Evolutionary conservation across 108 stramenopile genomes (phyloP).

Genomic region (Nitzschia sp.): DNA sequence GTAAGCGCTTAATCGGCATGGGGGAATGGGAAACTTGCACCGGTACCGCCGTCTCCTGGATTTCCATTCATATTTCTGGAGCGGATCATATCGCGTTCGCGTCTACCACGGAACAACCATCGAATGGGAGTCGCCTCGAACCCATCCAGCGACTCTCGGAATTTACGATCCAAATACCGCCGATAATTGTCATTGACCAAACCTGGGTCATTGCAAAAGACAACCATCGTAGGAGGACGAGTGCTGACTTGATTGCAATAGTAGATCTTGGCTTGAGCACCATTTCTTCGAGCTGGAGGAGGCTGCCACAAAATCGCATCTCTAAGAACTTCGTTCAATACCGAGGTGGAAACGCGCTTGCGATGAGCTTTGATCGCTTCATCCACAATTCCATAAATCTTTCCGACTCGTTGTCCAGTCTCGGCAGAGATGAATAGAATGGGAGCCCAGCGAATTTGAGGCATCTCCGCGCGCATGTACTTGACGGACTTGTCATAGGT

Average conservation of each 20-base stretch:
- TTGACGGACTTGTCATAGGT: conserved; percentile 85
- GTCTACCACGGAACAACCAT: conserved; percentile 93
- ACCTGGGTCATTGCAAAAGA: conserved; percentile 94
- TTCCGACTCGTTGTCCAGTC: conserved; percentile 94
- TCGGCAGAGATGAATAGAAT: conserved; percentile 94
- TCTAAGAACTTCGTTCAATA: conserved; percentile 94
- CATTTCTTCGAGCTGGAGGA: conserved; percentile 87
- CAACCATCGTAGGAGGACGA: conserved; percentile 92
- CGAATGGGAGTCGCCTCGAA: conserved; percentile 95
- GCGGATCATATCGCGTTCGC: conserved; percentile 79
- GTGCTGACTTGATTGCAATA: conserved; percentile 93
- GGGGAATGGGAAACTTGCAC: conserved; percentile 82
- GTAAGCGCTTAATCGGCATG: conserved; percentile 72
- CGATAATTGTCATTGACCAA: conserved; percentile 93
- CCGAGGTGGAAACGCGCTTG: conserved; percentile 86
- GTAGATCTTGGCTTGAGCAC: conserved; percentile 92
- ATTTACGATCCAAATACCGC: conserved; percentile 94
- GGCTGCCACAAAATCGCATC: conserved; percentile 96
- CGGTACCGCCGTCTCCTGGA: conserved; percentile 82
- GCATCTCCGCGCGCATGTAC: conserved; percentile 86
- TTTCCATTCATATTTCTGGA: conserved; percentile 75
- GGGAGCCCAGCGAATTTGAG: conserved; percentile 93
- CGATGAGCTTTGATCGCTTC: conserved; percentile 85
- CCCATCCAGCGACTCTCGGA: conserved; percentile 90
- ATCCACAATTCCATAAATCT: conserved; percentile 90